Conservation (phyloP, 305 asterid species). For the Plantago coronopus region DNA sequence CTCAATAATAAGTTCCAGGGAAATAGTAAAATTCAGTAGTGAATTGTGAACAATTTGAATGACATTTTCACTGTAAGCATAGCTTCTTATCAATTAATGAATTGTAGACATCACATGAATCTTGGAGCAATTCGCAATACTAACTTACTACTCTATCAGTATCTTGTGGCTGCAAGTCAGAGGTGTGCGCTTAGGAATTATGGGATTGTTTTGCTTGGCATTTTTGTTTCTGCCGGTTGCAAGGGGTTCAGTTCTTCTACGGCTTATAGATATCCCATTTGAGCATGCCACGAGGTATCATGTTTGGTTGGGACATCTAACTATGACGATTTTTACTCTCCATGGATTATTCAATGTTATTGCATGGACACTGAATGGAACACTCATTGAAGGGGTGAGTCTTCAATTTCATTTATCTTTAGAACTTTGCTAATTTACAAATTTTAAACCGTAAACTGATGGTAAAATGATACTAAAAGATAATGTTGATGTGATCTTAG, state of each 20-base stretch:
- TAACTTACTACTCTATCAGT: constrained; percentile 29
- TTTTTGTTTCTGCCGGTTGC: constrained; percentile 66
- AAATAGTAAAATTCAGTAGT: not conserved
- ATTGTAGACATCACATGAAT: not conserved
- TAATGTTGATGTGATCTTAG: not conserved
- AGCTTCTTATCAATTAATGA: not conserved
- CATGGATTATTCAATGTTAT: constrained; percentile 58
- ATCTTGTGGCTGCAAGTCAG: constrained; percentile 46
- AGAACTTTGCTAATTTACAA: not conserved
- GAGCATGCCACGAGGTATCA: constrained; percentile 89
- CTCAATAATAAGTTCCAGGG: too few species aligned
- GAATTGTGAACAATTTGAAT: not conserved
- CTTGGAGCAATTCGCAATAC: not conserved
- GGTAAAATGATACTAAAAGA: not conserved
- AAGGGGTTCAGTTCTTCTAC: constrained; percentile 80
- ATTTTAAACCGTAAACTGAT: not conserved
- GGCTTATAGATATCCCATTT: constrained; percentile 69
- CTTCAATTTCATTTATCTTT: not conserved
- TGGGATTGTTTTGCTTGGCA: constrained; percentile 67
- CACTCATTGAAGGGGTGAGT: constrained; percentile 46
- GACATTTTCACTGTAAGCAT: not conserved
- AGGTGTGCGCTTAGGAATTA: constrained; percentile 56
- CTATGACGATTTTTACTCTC: constrained; percentile 70
- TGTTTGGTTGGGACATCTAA: constrained; percentile 90
- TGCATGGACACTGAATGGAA: constrained; percentile 55